Conservation (phyloP, 2,329 filamentous ascomycete species). For the Paracoccidioides lutzii region DNA sequence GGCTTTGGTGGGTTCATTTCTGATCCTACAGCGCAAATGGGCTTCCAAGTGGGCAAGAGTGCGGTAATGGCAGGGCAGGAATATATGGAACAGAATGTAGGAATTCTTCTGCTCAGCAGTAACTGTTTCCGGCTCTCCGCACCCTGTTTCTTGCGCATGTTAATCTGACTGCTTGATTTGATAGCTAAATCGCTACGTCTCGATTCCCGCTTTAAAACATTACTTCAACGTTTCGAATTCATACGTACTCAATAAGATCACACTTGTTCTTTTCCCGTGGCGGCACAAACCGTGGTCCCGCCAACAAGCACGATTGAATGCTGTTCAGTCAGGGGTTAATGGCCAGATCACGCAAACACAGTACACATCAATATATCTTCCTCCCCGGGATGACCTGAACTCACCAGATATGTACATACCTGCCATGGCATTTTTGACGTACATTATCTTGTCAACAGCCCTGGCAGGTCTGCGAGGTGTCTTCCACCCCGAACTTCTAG, state of each 20-base stretch:
- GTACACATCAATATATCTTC: conserved; percentile 54
- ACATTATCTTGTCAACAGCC: conserved; percentile 85
- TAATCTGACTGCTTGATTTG: not conserved
- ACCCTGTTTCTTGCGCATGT: not conserved
- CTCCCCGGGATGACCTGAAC: conserved; percentile 90
- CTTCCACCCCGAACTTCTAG: conserved; percentile 88
- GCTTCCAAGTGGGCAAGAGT: conserved; percentile 83
- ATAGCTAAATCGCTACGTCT: conserved; percentile 71
- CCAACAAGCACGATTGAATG: conserved; percentile 52
- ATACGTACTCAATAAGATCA: conserved; percentile 88
- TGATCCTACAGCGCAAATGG: conserved; percentile 88
- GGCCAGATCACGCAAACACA: conserved; percentile 50
- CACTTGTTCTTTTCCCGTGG: conserved; percentile 93
- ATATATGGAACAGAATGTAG: conserved; percentile 87
- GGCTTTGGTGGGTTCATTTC: conserved; percentile 89
- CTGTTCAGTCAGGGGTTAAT: conserved; percentile 32
- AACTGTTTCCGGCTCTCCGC: not conserved
- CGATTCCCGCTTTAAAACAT: conserved; percentile 85
- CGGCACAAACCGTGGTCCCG: conserved; percentile 95
- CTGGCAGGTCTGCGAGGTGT: conserved; percentile 79
- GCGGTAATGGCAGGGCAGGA: conserved; percentile 86
- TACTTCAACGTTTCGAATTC: conserved; percentile 99
- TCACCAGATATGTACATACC: conserved; percentile 99
- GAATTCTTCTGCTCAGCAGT: conserved; percentile 15
- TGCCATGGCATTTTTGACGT: conserved; percentile 94